A percentile compares a stretch with the other conserved stretches of the same genome.
phyloP scores from a whole-genome alignment of 495 filamentous ascomycete species.

The Hypomontagnella monticulosa region DNA sequence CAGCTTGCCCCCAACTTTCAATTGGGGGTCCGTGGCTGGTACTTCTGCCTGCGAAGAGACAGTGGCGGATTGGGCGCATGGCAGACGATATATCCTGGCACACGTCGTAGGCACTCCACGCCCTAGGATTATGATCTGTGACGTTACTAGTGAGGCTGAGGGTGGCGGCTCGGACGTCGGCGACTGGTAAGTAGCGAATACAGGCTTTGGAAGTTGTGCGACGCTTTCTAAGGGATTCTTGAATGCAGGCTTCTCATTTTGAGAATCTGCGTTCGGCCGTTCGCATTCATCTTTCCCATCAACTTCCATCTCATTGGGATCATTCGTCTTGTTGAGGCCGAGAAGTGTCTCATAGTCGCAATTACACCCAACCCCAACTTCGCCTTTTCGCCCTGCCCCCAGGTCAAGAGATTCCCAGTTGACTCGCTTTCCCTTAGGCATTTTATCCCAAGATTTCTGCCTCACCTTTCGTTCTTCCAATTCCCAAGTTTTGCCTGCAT shows the following conservation, averaged over 20 bases:
- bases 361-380: constrained; percentile 82
- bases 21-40: constrained; percentile 49
- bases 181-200: constrained; percentile 39
- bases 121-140: constrained; percentile 49
- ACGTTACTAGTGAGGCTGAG: constrained; percentile 44
- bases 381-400: constrained; percentile 78
- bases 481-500: constrained; percentile 82
- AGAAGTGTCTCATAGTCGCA: constrained; percentile 85
- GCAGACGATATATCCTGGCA: constrained; percentile 61
- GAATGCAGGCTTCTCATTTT: constrained; percentile 4
- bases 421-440: constrained; percentile 82
- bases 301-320: constrained; percentile 42
- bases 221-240: constrained; percentile 31
- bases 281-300: constrained; percentile 42
- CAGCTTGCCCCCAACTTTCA: constrained; percentile 25
- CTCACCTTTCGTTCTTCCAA: constrained; percentile 68
- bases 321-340: constrained; percentile 31
- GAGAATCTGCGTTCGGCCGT: constrained; percentile 14
- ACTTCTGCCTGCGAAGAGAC: constrained; percentile 52
- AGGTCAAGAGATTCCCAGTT: constrained; percentile 82
- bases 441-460: constrained; percentile 75
- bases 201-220: constrained; percentile 44
- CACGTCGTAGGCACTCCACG: constrained; percentile 53
- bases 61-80: constrained; percentile 24
- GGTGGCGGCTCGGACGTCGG: constrained; percentile 10